Evolutionary conservation across 306 rosid species (phyloP), one percentile per base, ranked within the genome.

Genomic region (Glycine latifolia): DNA sequence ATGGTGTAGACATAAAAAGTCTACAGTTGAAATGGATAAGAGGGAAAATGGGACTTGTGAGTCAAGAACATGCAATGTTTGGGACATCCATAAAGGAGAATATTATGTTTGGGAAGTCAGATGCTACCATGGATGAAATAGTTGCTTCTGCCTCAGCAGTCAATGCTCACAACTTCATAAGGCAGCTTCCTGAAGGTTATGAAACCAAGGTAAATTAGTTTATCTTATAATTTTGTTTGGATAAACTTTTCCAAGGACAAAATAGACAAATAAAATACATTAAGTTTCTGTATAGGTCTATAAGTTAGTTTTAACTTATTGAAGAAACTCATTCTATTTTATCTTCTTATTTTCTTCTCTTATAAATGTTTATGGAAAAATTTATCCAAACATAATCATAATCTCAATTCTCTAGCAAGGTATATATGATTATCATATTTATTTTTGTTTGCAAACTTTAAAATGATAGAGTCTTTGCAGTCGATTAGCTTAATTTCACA

Each of bases 61-160:
- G 98, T 78, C 99, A 95, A 85, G 99, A 95, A 14, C 99, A 95
- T 86, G 99, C 98, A 15, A 12, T 95, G 85, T 95, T 95, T 86
- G 99, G 97, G 31, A 95, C 99, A 14, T 88, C 96, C 31, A 90
- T 95, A 46, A 93, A 80, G 83, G 96, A 93, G 43, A 95, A 95
- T 55, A 91, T 95, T 70, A 82, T 90, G 96, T 93, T 95, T 86
- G 99, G 99, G 63, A 95, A 93, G 76, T 85, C 77, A 56, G 96
- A 93, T 83, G 97, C 99, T 4, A 86, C 91, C 49, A 89, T 90
- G 90, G 98, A 89, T 54, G 98, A 93, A 83, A 87, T 95, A 80
- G 84, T 81, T 16, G 96, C 91, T 69, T 96, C 99, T 2, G 92
- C 99, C 48, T 79, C 81, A 71, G 96, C 96, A 10, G 94, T 98